A percentile compares a stretch with the other conserved stretches of the same genome.
Conservation (phyloP, 768 basidiomycete genomes). For the Phanerochaete sordida region DNA sequence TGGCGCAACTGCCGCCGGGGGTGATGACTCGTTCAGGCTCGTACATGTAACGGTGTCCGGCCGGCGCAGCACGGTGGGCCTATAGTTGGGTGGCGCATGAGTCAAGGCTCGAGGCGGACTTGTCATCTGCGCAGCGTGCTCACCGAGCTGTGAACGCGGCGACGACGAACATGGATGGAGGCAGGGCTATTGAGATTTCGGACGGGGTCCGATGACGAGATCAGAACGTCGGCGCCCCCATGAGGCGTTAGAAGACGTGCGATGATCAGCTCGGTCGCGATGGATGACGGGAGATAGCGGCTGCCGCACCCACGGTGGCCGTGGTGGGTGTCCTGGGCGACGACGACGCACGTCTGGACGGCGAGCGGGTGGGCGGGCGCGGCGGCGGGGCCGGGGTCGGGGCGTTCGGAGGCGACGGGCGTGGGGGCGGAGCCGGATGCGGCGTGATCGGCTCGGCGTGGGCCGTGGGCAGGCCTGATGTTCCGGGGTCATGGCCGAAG, state of each 20-base stretch:
- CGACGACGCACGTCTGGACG: too few relatives aligned
- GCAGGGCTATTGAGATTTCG: slow-evolving; percentile 1
- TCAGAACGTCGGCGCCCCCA: slow-evolving; percentile 1
- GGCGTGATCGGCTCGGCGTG: not conserved
- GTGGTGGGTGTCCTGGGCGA: too few relatives aligned
- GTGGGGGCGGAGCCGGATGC: not conserved
- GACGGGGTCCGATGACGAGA: slow-evolving; percentile 2
- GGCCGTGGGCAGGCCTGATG: not conserved
- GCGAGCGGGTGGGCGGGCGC: not conserved
- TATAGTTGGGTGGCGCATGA: not conserved
- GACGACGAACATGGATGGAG: not conserved
- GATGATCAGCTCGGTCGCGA: not conserved
- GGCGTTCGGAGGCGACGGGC: not conserved
- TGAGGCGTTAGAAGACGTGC: not conserved
- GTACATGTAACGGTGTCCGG: not conserved
- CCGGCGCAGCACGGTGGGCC: not conserved
- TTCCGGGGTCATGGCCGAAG: slow-evolving; percentile 1
- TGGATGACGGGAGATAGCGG: not conserved
- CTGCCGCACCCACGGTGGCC: not conserved
- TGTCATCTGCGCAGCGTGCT: not conserved
- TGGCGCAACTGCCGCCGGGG: not conserved
- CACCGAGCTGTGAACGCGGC: not conserved
- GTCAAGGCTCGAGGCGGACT: not conserved
- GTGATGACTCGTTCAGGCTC: not conserved
- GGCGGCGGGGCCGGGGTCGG: not conserved